phyloP scores from a whole-genome alignment of 2,329 filamentous ascomycete species.

The Epichloe sibirici region DNA sequence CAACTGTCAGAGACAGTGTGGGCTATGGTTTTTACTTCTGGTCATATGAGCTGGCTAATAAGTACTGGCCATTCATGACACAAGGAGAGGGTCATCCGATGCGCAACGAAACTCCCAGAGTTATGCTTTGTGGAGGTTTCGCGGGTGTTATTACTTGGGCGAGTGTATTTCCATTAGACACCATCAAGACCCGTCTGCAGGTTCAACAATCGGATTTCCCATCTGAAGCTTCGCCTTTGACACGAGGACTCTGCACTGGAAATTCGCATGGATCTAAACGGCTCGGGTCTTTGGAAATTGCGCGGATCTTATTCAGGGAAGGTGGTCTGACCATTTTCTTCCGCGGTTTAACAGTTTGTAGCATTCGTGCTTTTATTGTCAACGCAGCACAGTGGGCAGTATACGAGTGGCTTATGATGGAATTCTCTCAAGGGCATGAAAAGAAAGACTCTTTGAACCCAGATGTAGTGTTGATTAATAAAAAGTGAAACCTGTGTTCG shows the following conservation, averaged over 20 bases:
- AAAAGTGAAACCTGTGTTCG: too few relatives aligned
- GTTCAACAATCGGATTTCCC: conserved; percentile 39
- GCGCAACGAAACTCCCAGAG: conserved; percentile 42
- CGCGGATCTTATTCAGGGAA: conserved; percentile 51
- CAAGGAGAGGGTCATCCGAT: conserved; percentile 12
- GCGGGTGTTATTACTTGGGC: conserved; percentile 84
- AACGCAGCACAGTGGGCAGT: conserved; percentile 90
- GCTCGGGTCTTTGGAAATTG: conserved; percentile 48
- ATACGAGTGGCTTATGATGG: conserved; percentile 75
- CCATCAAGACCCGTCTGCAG: conserved; percentile 88
- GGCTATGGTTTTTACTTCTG: conserved; percentile 99
- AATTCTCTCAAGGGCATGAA: neutral
- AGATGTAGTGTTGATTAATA: too few relatives aligned
- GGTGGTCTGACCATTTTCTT: conserved; percentile 56
- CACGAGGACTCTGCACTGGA: neutral
- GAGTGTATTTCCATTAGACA: conserved; percentile 81
- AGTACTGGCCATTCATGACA: conserved; percentile 32
- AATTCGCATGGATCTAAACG: conserved; percentile 9
- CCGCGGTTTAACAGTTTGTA: conserved; percentile 67
- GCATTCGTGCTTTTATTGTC: conserved; percentile 75
- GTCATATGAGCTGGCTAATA: conserved; percentile 71
- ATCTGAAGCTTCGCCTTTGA: neutral
- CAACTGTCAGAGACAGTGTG: conserved; percentile 70
- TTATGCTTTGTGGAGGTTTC: conserved; percentile 73
- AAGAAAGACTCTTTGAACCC: neutral